Base-by-base conservation (phyloP, 306 rosid species). In the Dalbergia cochinchinensis region DNA sequence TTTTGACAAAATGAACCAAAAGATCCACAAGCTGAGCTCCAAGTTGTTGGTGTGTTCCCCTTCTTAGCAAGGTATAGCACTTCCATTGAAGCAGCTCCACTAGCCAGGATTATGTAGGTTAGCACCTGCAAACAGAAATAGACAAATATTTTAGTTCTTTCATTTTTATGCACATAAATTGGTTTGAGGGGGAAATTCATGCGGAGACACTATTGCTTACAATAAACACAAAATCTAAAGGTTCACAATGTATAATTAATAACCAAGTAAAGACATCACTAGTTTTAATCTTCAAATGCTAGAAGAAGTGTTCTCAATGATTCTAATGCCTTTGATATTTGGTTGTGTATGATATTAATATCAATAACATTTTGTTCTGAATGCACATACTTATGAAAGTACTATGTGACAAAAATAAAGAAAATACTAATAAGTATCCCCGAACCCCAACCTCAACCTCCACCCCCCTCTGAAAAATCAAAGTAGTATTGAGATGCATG, bases 11-110 rank as follows among this genome's bases (percentile, higher is more conserved):
- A 95, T 44, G 71, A 73, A 20, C 87, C 91, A 11, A 82, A 95
- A 4, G 87, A 84, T 3, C 82, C 84, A 78, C 99, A 92, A 6
- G 90, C 97, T 42, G 92, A 57, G 65, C 94, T 86, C 97, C 99
- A 94, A 1, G 85, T 71, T 12, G 88, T 82, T 62, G 83, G 45
- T 0, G 67, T 3, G 79, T 91, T 74, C 26, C 97, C 97, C 31
- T 91, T 88, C 85, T 86, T 84, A 0, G 97, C 95, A 60, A 95
- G 71, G 87, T 88, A 95, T 9, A 92, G 26, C 57, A 90, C 87
- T 80, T 89, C 97, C 66, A 55, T 44, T 35, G 97, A 85, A 50
- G 80, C 90, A 39, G 91, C 92, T 63, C 97, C 97, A 53, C 92
- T 97, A 18, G 83, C 91, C 66, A 92, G 78, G 69, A 89, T 86